Percentiles rank a stretch among this genome's conserved stretches.
phyloP scores from a whole-genome alignment of 176 grass and related monocot species.

The barley (Hordeum vulgare) region MorexV3_pseudomolecules_assembly NC_058519.1:618254029-618254528 shows the following conservation, averaged over 20 bases:
- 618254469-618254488: too few species aligned
- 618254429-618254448: neutral
- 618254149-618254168: neutral
- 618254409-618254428: neutral
- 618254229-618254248: neutral
- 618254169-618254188: neutral
- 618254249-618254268: neutral
- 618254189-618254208: neutral
- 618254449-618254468: neutral
- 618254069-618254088: neutral
- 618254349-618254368: neutral
- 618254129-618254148: neutral
- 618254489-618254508: too few species aligned
- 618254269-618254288: constrained; percentile 23
- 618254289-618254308: neutral
- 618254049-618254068: neutral
- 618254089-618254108: neutral
- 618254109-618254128: neutral
- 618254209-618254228: neutral
- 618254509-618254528: too few species aligned
- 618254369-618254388: neutral
- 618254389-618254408: neutral
- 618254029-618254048: neutral
- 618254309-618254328: neutral
- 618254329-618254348: neutral